Conservation (phyloP, 257 asterid species). For the Solanum gracilifrons region DNA sequence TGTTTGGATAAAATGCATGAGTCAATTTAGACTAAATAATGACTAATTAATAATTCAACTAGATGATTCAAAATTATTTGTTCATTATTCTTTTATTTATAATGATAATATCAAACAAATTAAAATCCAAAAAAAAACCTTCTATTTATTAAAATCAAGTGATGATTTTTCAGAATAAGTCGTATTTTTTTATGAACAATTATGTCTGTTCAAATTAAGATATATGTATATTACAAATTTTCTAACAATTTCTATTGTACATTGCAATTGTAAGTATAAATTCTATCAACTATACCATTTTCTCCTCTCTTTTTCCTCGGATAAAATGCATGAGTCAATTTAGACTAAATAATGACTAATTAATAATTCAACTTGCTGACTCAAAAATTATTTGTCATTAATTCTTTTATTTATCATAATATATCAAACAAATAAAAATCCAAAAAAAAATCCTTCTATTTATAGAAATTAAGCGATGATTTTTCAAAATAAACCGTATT, state of each 20-base stretch:
- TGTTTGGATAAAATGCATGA: not conserved
- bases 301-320: not conserved
- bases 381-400: not conserved
- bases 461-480: too few species aligned
- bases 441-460: not conserved
- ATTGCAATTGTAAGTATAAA: too few species aligned
- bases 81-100: not conserved
- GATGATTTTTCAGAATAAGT: not conserved
- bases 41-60: not conserved
- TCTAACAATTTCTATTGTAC: too few species aligned
- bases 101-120: not conserved
- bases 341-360: not conserved
- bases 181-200: not conserved
- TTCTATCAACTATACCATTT: too few species aligned
- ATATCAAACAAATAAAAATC: too few species aligned
- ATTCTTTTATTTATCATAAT: not conserved
- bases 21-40: not conserved
- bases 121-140: not conserved
- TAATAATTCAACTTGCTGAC: not conserved
- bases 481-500: not conserved
- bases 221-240: too few species aligned
- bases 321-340: not conserved
- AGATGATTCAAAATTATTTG: not conserved
- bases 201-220: not conserved
- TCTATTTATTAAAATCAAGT: not conserved